phyloP scores from a whole-genome alignment of 129 eudicot species.

The Flaveria linearis region DNA sequence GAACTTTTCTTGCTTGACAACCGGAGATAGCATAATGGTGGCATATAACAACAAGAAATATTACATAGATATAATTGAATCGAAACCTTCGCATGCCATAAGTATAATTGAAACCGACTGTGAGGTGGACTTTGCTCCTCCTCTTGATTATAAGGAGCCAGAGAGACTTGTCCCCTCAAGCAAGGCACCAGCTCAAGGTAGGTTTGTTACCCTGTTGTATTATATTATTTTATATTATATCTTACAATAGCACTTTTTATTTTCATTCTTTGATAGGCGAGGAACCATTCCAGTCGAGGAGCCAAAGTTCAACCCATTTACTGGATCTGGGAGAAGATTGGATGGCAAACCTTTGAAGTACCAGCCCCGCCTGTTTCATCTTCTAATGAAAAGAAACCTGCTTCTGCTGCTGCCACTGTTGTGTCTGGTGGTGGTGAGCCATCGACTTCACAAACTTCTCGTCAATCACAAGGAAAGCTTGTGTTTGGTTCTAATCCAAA shows the following conservation, averaged over 20 bases:
- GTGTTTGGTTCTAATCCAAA: slow-evolving; percentile 79
- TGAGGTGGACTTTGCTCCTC: slow-evolving; percentile 98
- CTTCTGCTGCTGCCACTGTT: slow-evolving; percentile 27
- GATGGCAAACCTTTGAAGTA: slow-evolving; percentile 74
- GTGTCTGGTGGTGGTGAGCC: slow-evolving; percentile 42
- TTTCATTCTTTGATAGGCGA: slow-evolving; percentile 39
- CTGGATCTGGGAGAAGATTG: slow-evolving; percentile 75
- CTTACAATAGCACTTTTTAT: not conserved
- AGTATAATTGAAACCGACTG: slow-evolving; percentile 94
- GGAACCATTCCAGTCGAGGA: slow-evolving; percentile 59
- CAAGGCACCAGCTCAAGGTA: slow-evolving; percentile 69
- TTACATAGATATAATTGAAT: slow-evolving; percentile 85
- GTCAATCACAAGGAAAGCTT: slow-evolving; percentile 88
- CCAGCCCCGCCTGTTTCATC: slow-evolving; percentile 58
- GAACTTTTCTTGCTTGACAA: slow-evolving; percentile 95
- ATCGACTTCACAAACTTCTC: slow-evolving; percentile 60
- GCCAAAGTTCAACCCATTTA: slow-evolving; percentile 86
- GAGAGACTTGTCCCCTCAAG: slow-evolving; percentile 56
- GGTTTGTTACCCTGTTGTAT: not conserved
- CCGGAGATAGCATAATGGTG: slow-evolving; percentile 95
- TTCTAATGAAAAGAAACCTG: slow-evolving; percentile 53
- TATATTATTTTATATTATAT: not conserved
- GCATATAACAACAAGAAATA: slow-evolving; percentile 89
- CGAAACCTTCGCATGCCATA: slow-evolving; percentile 85
- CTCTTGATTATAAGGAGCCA: slow-evolving; percentile 92